Evolutionary conservation across 495 filamentous ascomycete species (phyloP).

Genomic region (Terfezia claveryi): DNA sequence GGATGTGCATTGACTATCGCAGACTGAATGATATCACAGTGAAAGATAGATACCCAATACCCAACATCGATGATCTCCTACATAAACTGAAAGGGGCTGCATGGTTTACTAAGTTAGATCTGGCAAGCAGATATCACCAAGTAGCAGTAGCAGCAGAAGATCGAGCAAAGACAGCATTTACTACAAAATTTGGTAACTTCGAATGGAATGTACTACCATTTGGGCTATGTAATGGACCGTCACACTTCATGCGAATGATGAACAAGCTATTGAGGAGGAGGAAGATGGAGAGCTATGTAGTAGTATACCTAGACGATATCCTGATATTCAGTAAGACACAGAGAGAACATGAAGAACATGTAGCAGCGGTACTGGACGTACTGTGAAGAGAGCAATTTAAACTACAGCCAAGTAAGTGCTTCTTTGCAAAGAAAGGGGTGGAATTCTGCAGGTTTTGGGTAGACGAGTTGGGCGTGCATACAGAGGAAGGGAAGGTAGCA

Average conservation of each 20-base stretch:
- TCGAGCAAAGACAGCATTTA: conserved; percentile 20
- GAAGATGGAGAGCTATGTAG: background rate
- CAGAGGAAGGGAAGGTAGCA: background rate
- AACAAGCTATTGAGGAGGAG: background rate
- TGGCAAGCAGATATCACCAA: conserved; percentile 1
- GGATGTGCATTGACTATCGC: conserved; percentile 27
- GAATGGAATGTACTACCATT: conserved; percentile 9
- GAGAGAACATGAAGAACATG: background rate
- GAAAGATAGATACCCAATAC: conserved; percentile 27
- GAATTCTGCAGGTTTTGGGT: background rate
- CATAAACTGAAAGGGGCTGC: conserved; percentile 13
- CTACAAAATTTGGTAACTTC: background rate
- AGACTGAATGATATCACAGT: conserved; percentile 24
- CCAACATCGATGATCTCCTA: conserved; percentile 26
- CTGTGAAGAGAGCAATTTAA: no score
- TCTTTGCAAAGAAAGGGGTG: background rate
- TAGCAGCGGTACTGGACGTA: background rate
- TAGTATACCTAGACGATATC: background rate
- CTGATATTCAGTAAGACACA: background rate
- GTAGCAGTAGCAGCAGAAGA: conserved; percentile 14
- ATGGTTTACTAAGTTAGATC: conserved; percentile 3
- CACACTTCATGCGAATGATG: conserved; percentile 19
- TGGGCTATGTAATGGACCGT: conserved; percentile 8
- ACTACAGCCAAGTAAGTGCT: background rate
- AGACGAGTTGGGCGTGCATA: background rate